Base-by-base conservation (phyloP, 768 basidiomycete species). In the Russula abietina region DNA sequence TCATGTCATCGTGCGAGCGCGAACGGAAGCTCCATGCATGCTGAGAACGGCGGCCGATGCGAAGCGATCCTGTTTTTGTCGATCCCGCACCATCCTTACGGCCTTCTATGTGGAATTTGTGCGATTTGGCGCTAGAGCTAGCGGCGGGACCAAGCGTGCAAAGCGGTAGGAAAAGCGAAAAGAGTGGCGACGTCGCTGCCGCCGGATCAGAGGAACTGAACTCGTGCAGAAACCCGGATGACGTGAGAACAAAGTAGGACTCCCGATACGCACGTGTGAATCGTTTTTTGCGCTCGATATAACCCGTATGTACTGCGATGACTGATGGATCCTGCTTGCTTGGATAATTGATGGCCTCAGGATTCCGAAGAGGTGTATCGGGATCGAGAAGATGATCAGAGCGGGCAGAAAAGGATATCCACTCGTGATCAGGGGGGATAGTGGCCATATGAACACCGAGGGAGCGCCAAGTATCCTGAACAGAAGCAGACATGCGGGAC, bases 91-190 rank as follows among this genome's bases (percentile, higher is more conserved):
- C 93, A 66, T 94, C 88, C 73, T 88, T 93, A 67, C 87, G 78
- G 10, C 89, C 90, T 75, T 99, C 97, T 69, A 99, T 93, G 75
- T 97, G 93, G 82, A 99, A 99, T 75, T 97, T 98, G 80, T 98
- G 89, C 19, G 85, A 85, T 60, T 82, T 83, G 4, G 88, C 81
- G n/a, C 73, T 75, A 0, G 82, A 74, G 3, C 83, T 70, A 2
- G 88, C 88, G 3, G 96, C 91, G 1, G 97, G 96, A 36, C 97
- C 97, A 45, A 98, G 86, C 0, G 95, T 98, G 75, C 97, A 98
- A 51, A 87, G 84, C 1, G 97, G 96, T 1, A 98, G 81, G 84
- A 98, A 98, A 54, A 98, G 77, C 10, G 83, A 86, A 75, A 95
- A 96, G 8, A 85, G 73, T 10, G 97, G 96, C 30, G 43, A 78